A percentile compares a stretch with the other conserved stretches of the same genome.
These are phyloP conservation scores for Haplosporangium sp. DNA, from an alignment of 371 early-diverging fungal species.

Conservation along the genomic window DNA sequence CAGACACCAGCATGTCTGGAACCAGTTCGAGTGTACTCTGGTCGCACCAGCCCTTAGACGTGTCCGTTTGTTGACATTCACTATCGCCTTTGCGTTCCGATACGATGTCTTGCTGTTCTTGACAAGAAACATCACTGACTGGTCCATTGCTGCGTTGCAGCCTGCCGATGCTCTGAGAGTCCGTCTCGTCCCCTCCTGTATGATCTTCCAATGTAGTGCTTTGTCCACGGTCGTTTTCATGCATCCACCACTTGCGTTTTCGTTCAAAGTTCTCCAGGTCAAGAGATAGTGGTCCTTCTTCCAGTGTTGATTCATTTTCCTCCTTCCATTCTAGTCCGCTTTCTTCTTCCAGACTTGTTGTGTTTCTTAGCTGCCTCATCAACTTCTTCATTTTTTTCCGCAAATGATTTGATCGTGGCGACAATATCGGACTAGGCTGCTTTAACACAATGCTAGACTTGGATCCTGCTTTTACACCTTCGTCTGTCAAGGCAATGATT, in stretches of 20 bases:
- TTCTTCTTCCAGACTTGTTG: slow-evolving; percentile 34
- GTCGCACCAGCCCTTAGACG: slow-evolving; percentile 8
- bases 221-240: slow-evolving; percentile 8
- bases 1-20: neutral
- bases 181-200: slow-evolving; percentile 12
- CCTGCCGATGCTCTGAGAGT: neutral
- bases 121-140: too few species aligned
- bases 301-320: slow-evolving; percentile 20
- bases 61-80: neutral
- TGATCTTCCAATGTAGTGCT: slow-evolving; percentile 23
- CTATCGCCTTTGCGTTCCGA: neutral
- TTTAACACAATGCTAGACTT: neutral
- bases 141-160: neutral
- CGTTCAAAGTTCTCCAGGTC: slow-evolving; percentile 35
- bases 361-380: slow-evolving; percentile 29
- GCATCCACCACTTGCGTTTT: slow-evolving; percentile 37
- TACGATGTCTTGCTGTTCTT: too few species aligned
- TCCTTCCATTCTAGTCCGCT: neutral
- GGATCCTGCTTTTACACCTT: neutral
- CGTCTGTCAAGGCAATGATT: neutral
- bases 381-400: slow-evolving; percentile 32
- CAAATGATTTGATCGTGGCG: slow-evolving; percentile 44
- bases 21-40: slow-evolving; percentile 24
- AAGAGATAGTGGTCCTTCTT: slow-evolving; percentile 38
- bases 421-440: slow-evolving; percentile 8